phyloP scores from a whole-genome alignment of 495 filamentous ascomycete genomes.

The Mytilinidion resinicola region DNA sequence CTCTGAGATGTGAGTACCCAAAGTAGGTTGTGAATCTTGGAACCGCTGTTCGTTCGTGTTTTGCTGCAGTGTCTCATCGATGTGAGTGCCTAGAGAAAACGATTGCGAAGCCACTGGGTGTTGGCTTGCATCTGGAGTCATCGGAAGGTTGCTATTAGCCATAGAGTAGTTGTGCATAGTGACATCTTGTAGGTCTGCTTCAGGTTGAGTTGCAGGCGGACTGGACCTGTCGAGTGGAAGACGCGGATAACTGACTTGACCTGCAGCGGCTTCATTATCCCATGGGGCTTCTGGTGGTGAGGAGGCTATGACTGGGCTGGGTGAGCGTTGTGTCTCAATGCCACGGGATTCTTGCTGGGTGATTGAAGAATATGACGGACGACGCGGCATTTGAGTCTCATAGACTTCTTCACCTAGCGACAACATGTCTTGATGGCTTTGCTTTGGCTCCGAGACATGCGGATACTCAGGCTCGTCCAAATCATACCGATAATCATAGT shows the following conservation, averaged over 20 bases:
- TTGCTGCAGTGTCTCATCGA: no score
- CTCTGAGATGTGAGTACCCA: no score
- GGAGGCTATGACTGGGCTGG: background rate
- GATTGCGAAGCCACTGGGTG: background rate
- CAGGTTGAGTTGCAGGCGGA: background rate
- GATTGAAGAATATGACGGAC: background rate
- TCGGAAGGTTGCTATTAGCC: conserved; percentile 13
- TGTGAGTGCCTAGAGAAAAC: background rate
- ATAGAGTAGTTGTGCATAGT: conserved; percentile 14
- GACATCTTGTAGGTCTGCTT: background rate
- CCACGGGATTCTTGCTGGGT: background rate
- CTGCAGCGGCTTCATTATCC: background rate
- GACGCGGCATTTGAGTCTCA: background rate
- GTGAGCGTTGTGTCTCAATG: background rate
- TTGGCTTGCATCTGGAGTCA: conserved; percentile 28
- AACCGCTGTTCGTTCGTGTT: background rate
- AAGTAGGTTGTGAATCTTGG: background rate
- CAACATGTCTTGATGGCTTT: background rate
- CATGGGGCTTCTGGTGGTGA: background rate
- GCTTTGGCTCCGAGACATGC: background rate
- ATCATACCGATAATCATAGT: background rate
- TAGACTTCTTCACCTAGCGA: background rate
- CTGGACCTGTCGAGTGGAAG: background rate
- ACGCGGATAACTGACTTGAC: background rate
- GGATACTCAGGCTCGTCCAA: background rate